A percentile compares a stretch with the other conserved stretches of the same genome.
phyloP scores from a whole-genome alignment of 148 eudicot species.

The Limonium bicolor region DNA sequence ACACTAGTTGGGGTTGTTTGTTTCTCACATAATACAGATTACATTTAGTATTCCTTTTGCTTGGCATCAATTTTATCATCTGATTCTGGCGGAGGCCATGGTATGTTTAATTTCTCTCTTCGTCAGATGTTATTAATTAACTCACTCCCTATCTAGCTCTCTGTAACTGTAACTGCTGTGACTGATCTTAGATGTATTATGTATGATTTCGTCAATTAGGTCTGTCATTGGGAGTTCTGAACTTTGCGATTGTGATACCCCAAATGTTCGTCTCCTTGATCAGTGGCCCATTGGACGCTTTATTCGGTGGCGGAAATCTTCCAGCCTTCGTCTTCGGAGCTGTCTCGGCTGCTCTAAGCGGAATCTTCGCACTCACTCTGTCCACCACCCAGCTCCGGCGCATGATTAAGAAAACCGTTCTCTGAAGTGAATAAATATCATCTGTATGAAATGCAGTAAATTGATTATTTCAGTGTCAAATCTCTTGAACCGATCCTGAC shows the following conservation, averaged over 20 bases:
- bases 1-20: neutral
- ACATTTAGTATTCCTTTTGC: conserved; percentile 89
- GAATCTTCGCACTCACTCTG: conserved; percentile 32
- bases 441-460: no score
- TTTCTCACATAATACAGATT: conserved; percentile 26
- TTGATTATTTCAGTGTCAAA: no score
- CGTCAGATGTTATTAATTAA: neutral
- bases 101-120: conserved; percentile 18
- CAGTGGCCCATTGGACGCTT: conserved; percentile 57
- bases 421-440: no score
- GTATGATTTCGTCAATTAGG: conserved; percentile 14
- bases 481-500: no score
- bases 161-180: neutral
- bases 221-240: conserved; percentile 62
- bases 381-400: conserved; percentile 23
- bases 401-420: no score
- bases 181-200: neutral
- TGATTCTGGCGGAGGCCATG: conserved; percentile 70
- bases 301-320: conserved; percentile 70
- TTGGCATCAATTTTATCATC: conserved; percentile 76
- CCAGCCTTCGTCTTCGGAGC: conserved; percentile 65
- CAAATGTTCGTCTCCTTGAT: conserved; percentile 60
- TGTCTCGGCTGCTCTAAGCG: conserved; percentile 36
- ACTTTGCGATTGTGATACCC: conserved; percentile 72
- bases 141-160: neutral